Evolutionary conservation across 345 rosid species (phyloP).

Genomic region (Anastatica hierochuntica): DNA sequence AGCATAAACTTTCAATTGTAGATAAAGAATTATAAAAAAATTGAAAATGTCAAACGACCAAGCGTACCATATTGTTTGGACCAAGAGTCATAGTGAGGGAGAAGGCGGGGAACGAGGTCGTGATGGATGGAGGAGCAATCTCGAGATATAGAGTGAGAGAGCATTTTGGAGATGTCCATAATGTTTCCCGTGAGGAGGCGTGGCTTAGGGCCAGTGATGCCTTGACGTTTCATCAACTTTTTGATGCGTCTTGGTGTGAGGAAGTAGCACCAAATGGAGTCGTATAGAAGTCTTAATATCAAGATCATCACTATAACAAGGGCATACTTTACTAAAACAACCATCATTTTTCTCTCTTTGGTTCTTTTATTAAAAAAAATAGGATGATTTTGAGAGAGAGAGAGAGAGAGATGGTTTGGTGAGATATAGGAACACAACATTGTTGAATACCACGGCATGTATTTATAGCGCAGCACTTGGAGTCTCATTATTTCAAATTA

Average conservation of each 20-base stretch:
- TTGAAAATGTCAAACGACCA: too few species aligned
- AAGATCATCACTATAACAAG: slow-evolving; percentile 25
- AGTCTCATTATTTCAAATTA: neutral
- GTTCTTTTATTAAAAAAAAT: neutral
- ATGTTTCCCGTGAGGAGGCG: slow-evolving; percentile 71
- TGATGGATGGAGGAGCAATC: slow-evolving; percentile 58
- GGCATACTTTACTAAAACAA: slow-evolving; percentile 15
- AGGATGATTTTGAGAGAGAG: slow-evolving; percentile 1
- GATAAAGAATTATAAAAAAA: too few species aligned
- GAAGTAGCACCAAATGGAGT: slow-evolving; percentile 53
- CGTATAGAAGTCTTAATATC: slow-evolving; percentile 34
- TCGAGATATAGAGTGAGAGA: slow-evolving; percentile 48
- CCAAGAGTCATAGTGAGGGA: slow-evolving; percentile 84
- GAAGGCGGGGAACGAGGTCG: slow-evolving; percentile 62
- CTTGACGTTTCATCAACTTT: slow-evolving; percentile 69
- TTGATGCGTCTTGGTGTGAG: slow-evolving; percentile 69
- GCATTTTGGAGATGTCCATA: slow-evolving; percentile 47
- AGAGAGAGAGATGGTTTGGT: slow-evolving; percentile 8
- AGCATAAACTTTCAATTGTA: too few species aligned
- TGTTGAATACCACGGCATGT: slow-evolving; percentile 7
- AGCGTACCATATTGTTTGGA: slow-evolving; percentile 74
- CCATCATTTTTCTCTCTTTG: slow-evolving; percentile 7
- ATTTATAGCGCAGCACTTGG: slow-evolving; percentile 17
- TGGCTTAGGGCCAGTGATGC: slow-evolving; percentile 80
- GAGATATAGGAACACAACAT: slow-evolving; percentile 6